Percentiles rank a stretch among this genome's conserved stretches.
These are phyloP conservation scores for Trichophyton rubrum DNA, from an alignment of 2,329 filamentous ascomycete species.

Conservation along the genomic window DNA sequence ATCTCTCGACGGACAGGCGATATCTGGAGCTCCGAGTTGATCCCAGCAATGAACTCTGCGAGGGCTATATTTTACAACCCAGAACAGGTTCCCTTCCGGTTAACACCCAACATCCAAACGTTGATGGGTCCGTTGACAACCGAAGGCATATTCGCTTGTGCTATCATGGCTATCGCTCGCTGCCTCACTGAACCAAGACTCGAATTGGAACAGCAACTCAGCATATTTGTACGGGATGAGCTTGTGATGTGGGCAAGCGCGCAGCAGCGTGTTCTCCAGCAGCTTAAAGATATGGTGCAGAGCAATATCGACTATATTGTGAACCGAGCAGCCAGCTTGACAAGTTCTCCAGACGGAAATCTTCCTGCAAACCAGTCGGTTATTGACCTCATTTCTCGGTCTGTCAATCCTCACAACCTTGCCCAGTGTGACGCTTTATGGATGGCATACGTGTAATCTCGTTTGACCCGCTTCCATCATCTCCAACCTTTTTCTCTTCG, in stretches of 20 bases:
- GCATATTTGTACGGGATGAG: slow-evolving; percentile 91
- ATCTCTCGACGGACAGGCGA: slow-evolving; percentile 80
- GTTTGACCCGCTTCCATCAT: not conserved
- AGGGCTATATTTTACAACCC: slow-evolving; percentile 90
- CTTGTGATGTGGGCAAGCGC: slow-evolving; percentile 95
- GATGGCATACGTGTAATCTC: slow-evolving; percentile 68
- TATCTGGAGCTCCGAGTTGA: slow-evolving; percentile 90
- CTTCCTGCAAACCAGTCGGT: slow-evolving; percentile 94
- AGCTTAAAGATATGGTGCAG: slow-evolving; percentile 67
- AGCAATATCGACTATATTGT: slow-evolving; percentile 83
- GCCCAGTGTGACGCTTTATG: slow-evolving; percentile 82
- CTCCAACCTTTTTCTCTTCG: slow-evolving; percentile 27
- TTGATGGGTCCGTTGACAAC: slow-evolving; percentile 92
- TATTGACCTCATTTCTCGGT: slow-evolving; percentile 84
- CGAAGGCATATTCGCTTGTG: slow-evolving; percentile 90
- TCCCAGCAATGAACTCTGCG: slow-evolving; percentile 71
- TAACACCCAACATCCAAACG: slow-evolving; percentile 91
- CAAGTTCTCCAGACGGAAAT: slow-evolving; percentile 61
- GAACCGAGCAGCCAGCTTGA: slow-evolving; percentile 75
- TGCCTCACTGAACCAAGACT: slow-evolving; percentile 70
- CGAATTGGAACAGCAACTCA: slow-evolving; percentile 89
- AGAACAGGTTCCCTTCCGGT: slow-evolving; percentile 90
- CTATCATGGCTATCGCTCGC: slow-evolving; percentile 90
- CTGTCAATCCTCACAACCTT: slow-evolving; percentile 82
- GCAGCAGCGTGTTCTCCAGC: slow-evolving; percentile 52